These are phyloP conservation scores for Scheffersomyces parashehatae DNA, from an alignment of 1,139 yeast species.

Conservation along the genomic window DNA sequence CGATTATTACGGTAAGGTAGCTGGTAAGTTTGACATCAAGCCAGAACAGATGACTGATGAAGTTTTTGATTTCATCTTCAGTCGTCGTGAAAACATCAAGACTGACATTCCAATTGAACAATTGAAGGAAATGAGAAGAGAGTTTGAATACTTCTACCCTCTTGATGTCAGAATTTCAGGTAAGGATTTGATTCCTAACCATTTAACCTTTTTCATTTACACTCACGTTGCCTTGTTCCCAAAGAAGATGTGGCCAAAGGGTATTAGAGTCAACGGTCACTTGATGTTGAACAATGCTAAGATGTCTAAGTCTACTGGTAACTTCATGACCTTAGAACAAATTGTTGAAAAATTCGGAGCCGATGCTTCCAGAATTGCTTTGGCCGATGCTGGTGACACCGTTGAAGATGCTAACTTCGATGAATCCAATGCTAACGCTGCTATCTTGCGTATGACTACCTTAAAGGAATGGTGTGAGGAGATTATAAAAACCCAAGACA, in stretches of 20 bases:
- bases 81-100: conserved; percentile 61
- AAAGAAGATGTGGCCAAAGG: conserved; percentile 87
- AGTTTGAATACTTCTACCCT: conserved; percentile 94
- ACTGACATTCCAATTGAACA: conserved; percentile 67
- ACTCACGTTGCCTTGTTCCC: conserved; percentile 93
- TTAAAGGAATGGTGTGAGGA: conserved; percentile 96
- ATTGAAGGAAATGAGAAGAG: conserved; percentile 79
- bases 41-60: conserved; percentile 91
- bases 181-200: conserved; percentile 96
- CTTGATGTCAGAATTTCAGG: conserved; percentile 90
- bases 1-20: conserved; percentile 78
- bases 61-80: conserved; percentile 89
- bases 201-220: conserved; percentile 92
- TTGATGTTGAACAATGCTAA: conserved; percentile 92
- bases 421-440: conserved; percentile 95
- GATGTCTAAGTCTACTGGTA: conserved; percentile 98
- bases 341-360: conserved; percentile 90
- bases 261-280: conserved; percentile 95
- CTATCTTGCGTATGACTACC: conserved; percentile 88
- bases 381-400: conserved; percentile 98
- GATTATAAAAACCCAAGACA: conserved; percentile 48
- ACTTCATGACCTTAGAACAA: conserved; percentile 88
- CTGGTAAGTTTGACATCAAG: conserved; percentile 71
- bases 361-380: conserved; percentile 94
- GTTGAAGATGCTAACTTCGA: conserved; percentile 98